Evolutionary conservation across 257 asterid species (phyloP), one percentile per base, ranked within the genome.

Genomic region (Cordia subcordata): DNA sequence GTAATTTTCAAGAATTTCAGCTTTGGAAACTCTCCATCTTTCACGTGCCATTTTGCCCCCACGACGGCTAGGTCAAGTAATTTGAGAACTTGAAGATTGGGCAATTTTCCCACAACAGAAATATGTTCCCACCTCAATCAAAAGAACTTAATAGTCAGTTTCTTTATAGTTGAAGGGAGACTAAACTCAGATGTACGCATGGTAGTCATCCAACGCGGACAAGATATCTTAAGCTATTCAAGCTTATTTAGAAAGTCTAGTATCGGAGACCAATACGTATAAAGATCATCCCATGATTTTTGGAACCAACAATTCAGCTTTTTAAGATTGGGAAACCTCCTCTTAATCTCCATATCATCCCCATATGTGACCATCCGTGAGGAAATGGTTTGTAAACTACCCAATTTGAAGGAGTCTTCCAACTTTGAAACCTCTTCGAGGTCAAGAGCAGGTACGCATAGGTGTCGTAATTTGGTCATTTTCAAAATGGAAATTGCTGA

Each of bases 161-260:
- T 1, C 40, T 53, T 52, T 15, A 63, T 12, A 20, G 4, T 52
- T 14, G 13, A 14, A n/a, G 68, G 69, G 0, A 55, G 32, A 17
- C 33, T 58, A 46, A 63, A 49, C 67, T 45, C 39, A 0, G 13
- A 8, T 10, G 10, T 15, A 39, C 42, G 32, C 55, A 1, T 19
- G 8, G 0, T 16, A 14, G 16, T 21, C 20, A 37, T 8, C 22
- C 17, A 11, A n/a, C 45, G 22, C 1, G 45, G 11, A 14, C 39
- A 65, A 39, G 3, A 0, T 23, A 39, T 20, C 0, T 0, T 0
- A 14, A 63, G 37, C 0, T 0, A 0, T 6, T 65, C 32, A 17
- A 58, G 40, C 19, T 37, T 37, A 11, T 1, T 33, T 16, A 57
- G 54, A 35, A 3, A 38, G 46, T 66, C 20, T 27, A 58, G 32